phyloP scores from a whole-genome alignment of 768 basidiomycete species.

The Brasilioporus rufonigricans region DNA sequence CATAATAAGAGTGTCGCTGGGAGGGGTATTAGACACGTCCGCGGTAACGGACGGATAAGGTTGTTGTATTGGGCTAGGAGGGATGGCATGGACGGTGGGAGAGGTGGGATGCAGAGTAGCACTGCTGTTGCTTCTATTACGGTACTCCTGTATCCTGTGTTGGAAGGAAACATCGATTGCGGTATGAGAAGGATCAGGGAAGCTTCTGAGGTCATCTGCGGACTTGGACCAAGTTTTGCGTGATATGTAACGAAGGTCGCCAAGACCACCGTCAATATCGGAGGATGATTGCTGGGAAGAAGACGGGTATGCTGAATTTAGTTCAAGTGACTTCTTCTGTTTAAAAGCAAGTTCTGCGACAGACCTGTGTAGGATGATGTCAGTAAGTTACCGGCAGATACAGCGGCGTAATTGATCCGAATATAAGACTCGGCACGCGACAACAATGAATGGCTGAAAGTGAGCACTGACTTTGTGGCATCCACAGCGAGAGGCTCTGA shows the following conservation, averaged over 20 bases:
- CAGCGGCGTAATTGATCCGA: slow-evolving; percentile 5
- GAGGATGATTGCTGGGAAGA: slow-evolving; percentile 31
- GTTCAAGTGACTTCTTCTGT: slow-evolving; percentile 44
- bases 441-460: not conserved
- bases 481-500: slow-evolving; percentile 48
- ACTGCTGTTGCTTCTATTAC: slow-evolving; percentile 56
- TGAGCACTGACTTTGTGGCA: slow-evolving; percentile 50
- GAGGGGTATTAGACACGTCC: slow-evolving; percentile 19
- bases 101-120: slow-evolving; percentile 46
- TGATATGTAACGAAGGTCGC: slow-evolving; percentile 69
- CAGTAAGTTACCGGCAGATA: slow-evolving; percentile 10
- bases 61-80: slow-evolving; percentile 35
- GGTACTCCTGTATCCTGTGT: slow-evolving; percentile 62
- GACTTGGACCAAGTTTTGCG: slow-evolving; percentile 77
- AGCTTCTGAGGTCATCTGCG: slow-evolving; percentile 71
- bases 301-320: slow-evolving; percentile 32
- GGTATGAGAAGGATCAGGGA: slow-evolving; percentile 35
- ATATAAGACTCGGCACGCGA: slow-evolving; percentile 4
- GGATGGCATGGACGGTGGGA: slow-evolving; percentile 24
- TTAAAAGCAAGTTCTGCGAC: slow-evolving; percentile 59
- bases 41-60: slow-evolving; percentile 40
- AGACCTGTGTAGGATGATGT: slow-evolving; percentile 45
- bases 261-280: slow-evolving; percentile 40
- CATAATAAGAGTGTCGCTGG: slow-evolving; percentile 13
- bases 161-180: slow-evolving; percentile 52